These are phyloP conservation scores for Candida sojae DNA, from an alignment of 1,139 yeast genomes.

Conservation along the genomic window DNA sequence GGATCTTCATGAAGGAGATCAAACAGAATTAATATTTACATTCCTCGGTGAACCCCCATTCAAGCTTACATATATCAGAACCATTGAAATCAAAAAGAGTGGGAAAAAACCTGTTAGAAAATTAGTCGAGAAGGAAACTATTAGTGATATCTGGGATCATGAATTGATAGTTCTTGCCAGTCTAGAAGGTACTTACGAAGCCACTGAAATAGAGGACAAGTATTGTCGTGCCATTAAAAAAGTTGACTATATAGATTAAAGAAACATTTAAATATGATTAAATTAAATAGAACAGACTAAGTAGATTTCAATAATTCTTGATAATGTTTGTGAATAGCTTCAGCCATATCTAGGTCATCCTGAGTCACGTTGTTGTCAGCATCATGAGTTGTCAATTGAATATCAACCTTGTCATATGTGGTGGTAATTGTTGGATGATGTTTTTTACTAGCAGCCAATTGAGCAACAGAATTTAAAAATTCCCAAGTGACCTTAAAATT, in stretches of 20 bases:
- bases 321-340: constrained; percentile 13
- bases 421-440: constrained; percentile 77
- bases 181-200: constrained; percentile 92
- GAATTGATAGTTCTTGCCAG: constrained; percentile 76
- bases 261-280: constrained; percentile 10
- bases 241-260: constrained; percentile 13
- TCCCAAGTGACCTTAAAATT: constrained; percentile 64
- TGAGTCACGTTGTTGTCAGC: constrained; percentile 52
- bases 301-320: constrained; percentile 6
- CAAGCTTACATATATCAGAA: constrained; percentile 55
- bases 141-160: constrained; percentile 65
- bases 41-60: constrained; percentile 78
- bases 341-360: constrained; percentile 62
- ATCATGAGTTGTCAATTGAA: constrained; percentile 72
- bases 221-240: constrained; percentile 60
- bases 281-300: background rate
- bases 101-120: constrained; percentile 22
- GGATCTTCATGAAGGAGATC: constrained; percentile 90
- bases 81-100: constrained; percentile 30
- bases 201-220: constrained; percentile 81
- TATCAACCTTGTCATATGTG: constrained; percentile 59
- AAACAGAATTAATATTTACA: constrained; percentile 67
- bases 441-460: constrained; percentile 57
- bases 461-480: constrained; percentile 62
- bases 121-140: constrained; percentile 76